These are phyloP conservation scores for Penicillium psychrosexuale DNA, from an alignment of 2,329 filamentous ascomycete species.

Conservation along the genomic window DNA sequence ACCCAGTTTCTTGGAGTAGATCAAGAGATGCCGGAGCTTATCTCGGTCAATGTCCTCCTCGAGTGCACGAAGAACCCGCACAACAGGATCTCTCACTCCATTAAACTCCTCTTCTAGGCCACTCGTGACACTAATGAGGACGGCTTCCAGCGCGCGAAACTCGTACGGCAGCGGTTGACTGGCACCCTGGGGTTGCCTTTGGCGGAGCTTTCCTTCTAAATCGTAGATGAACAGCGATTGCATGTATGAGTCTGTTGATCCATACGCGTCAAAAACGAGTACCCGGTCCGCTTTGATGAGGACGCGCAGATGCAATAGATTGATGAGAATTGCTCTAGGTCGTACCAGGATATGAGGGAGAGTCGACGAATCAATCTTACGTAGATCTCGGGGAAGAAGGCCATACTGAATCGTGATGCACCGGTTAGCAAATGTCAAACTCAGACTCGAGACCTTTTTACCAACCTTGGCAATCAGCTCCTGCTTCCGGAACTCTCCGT, in stretches of 20 bases:
- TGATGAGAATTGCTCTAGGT: constrained; percentile 88
- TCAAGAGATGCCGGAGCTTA: constrained; percentile 83
- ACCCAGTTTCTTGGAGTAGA: constrained; percentile 91
- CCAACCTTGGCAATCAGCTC: constrained; percentile 89
- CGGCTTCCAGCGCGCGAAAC: constrained; percentile 91
- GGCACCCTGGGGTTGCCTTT: constrained; percentile 58
- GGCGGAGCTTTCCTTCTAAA: constrained; percentile 83
- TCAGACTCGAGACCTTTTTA: constrained; percentile 79
- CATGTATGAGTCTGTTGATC: constrained; percentile 88
- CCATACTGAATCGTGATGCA: constrained; percentile 64
- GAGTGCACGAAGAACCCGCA: constrained; percentile 80
- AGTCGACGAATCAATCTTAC: constrained; percentile 96
- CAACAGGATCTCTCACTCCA: constrained; percentile 85
- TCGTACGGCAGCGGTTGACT: constrained; percentile 77
- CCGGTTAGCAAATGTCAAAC: background rate
- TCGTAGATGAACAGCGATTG: constrained; percentile 99
- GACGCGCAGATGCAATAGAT: constrained; percentile 91
- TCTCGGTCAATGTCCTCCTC: constrained; percentile 97
- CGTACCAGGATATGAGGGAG: constrained; percentile 93
- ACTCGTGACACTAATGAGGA: constrained; percentile 87
- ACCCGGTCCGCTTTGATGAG: constrained; percentile 94
- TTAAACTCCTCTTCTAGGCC: constrained; percentile 94
- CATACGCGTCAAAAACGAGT: constrained; percentile 93
- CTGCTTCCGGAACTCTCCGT: constrained; percentile 95
- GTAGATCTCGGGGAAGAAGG: constrained; percentile 85